These are phyloP conservation scores for Fraxinus latifolia DNA, from an alignment of 305 asterid genomes.

Conservation along the genomic window DNA sequence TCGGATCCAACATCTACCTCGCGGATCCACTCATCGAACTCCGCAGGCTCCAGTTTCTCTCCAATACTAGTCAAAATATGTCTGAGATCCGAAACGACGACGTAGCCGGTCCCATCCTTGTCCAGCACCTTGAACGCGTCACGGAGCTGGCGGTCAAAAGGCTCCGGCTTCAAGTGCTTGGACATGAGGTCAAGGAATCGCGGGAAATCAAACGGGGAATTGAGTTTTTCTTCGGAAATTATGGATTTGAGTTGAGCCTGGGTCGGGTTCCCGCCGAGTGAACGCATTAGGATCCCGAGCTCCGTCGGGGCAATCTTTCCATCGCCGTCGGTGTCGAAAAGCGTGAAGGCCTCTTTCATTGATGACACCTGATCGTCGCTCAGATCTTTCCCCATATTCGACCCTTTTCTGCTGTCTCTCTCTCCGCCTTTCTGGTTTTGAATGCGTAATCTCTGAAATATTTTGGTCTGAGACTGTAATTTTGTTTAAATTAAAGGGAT, in stretches of 20 bases:
- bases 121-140: slow-evolving; percentile 98
- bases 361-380: slow-evolving; percentile 76
- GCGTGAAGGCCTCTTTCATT: slow-evolving; percentile 90
- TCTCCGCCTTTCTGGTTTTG: neutral
- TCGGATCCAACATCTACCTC: slow-evolving; percentile 96
- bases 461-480: neutral
- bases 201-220: slow-evolving; percentile 67
- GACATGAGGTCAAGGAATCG: slow-evolving; percentile 81
- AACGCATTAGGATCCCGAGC: slow-evolving; percentile 93
- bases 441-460: neutral
- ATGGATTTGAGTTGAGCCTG: slow-evolving; percentile 84
- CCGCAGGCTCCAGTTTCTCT: slow-evolving; percentile 88
- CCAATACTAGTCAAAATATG: slow-evolving; percentile 90
- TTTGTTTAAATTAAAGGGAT: neutral
- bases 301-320: slow-evolving; percentile 96
- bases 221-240: slow-evolving; percentile 62
- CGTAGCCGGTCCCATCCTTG: slow-evolving; percentile 73
- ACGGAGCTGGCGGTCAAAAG: slow-evolving; percentile 90
- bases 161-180: slow-evolving; percentile 91
- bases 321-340: slow-evolving; percentile 91
- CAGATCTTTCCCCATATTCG: slow-evolving; percentile 83
- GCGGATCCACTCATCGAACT: slow-evolving; percentile 99
- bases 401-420: neutral
- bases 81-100: slow-evolving; percentile 88
- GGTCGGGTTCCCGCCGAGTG: slow-evolving; percentile 92